These are phyloP conservation scores for Boeremia lycopersici DNA, from an alignment of 2,329 filamentous ascomycete genomes.

Conservation along the genomic window DNA sequence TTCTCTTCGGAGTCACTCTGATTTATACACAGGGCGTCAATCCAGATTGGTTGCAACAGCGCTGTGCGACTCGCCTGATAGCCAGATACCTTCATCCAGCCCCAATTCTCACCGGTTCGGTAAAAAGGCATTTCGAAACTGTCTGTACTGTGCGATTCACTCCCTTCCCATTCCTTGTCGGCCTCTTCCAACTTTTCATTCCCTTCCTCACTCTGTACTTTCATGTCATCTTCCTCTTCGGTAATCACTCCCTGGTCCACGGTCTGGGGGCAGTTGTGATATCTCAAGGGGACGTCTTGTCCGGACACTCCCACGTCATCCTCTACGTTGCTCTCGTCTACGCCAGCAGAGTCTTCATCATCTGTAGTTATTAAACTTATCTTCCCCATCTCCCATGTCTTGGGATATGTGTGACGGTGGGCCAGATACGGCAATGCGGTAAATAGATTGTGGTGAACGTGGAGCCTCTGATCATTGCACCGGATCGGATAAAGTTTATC, in stretches of 20 bases:
- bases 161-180: no score
- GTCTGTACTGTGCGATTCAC: no score
- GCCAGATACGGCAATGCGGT: not conserved
- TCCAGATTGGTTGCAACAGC: conserved; percentile 7
- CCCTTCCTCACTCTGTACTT: no score
- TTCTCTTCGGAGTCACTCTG: conserved; percentile 15
- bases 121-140: not conserved
- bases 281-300: no score
- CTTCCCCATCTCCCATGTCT: not conserved
- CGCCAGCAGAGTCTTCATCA: no score
- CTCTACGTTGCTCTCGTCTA: not conserved
- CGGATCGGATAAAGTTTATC: not conserved
- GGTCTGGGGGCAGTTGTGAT: no score
- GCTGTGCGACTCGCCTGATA: not conserved
- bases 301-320: no score
- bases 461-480: not conserved
- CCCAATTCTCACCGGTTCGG: not conserved
- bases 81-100: not conserved
- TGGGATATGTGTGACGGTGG: not conserved
- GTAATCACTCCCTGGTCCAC: no score
- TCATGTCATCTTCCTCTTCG: no score
- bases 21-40: conserved; percentile 24
- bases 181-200: no score
- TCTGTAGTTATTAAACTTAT: not conserved
- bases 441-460: not conserved